Conservation (phyloP, 2,329 filamentous ascomycete species). For the Fusarium stilboides region DNA sequence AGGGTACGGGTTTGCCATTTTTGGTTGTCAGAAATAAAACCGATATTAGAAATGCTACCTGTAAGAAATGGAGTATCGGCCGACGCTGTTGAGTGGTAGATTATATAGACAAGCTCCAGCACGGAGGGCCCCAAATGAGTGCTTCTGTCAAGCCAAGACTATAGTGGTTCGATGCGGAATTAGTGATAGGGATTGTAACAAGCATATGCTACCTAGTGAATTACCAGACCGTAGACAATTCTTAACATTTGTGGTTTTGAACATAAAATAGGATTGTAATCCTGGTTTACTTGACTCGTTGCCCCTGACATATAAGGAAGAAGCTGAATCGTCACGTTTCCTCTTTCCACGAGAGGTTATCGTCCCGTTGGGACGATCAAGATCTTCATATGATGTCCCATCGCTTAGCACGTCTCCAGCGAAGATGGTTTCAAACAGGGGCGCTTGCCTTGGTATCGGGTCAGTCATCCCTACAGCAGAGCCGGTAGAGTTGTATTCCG, state of each 20-base stretch:
- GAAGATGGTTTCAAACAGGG: slow-evolving; percentile 11
- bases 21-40: background rate
- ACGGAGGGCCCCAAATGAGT: background rate
- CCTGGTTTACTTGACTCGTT: slow-evolving; percentile 2
- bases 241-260: background rate
- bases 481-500: slow-evolving; percentile 10
- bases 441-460: slow-evolving; percentile 16
- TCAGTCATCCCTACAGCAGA: background rate
- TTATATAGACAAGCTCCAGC: slow-evolving; percentile 23
- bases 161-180: background rate
- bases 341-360: slow-evolving; percentile 23
- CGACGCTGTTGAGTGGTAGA: background rate
- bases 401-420: background rate
- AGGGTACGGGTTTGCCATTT: slow-evolving; percentile 46
- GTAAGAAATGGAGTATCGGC: background rate
- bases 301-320: background rate
- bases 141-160: background rate
- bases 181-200: background rate
- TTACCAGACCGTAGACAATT: background rate
- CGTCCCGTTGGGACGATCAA: background rate
- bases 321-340: slow-evolving; percentile 3
- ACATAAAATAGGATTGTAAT: background rate
- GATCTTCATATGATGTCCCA: slow-evolving; percentile 15
- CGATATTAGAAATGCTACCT: background rate
- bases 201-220: background rate